These are phyloP conservation scores for Aegilops sharonensis DNA, from an alignment of 176 grass and related monocot genomes.

Conservation along the genomic window DNA sequence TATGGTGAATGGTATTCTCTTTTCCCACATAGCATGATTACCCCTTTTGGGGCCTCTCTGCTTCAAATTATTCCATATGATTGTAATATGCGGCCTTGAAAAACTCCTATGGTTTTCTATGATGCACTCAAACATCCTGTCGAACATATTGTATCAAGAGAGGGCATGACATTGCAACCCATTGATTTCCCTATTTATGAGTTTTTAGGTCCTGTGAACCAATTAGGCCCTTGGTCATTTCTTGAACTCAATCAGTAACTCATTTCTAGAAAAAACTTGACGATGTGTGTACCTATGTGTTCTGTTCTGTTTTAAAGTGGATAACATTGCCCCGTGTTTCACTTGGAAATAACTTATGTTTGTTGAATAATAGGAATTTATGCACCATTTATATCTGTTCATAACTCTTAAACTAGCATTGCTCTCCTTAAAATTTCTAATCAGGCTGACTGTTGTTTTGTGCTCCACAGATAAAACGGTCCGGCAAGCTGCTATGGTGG, in stretches of 20 bases:
- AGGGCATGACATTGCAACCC: background rate
- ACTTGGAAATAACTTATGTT: too few species aligned
- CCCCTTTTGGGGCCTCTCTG: background rate
- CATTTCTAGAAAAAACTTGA: background rate
- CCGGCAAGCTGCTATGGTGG: background rate
- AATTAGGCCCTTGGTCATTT: background rate
- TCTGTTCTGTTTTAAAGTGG: background rate
- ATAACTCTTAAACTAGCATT: too few species aligned
- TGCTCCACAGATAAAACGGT: conserved; percentile 77
- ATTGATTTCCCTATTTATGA: background rate
- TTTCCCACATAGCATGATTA: background rate
- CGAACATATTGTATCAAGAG: background rate
- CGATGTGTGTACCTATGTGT: background rate
- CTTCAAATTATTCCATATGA: background rate
- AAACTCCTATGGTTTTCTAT: background rate
- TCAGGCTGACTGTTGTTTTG: background rate
- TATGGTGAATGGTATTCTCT: conserved; percentile 81
- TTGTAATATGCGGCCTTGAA: background rate
- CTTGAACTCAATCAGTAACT: background rate
- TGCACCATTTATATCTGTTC: too few species aligned
- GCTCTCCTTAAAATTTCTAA: conserved; percentile 6
- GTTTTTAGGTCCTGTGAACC: background rate
- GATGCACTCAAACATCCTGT: background rate
- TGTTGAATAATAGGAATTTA: too few species aligned
- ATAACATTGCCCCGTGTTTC: background rate